Evolutionary conservation across 768 basidiomycete species (phyloP).

Genomic region (Mycena sanguinolenta): DNA sequence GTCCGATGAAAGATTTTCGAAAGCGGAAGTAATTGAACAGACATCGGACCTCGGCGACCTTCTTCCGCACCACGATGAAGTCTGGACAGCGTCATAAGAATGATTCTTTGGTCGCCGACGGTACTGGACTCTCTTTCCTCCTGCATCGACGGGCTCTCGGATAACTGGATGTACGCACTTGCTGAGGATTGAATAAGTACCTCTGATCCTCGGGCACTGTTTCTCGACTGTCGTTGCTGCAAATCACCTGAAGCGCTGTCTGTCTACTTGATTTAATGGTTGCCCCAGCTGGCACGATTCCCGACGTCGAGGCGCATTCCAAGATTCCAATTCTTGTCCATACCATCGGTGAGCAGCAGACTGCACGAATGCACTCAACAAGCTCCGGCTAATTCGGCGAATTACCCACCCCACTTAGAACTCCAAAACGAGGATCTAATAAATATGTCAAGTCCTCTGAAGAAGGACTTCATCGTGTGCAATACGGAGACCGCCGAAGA

Average conservation of each 20-base stretch:
- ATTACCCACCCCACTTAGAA: neutral
- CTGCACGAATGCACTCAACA: too few relatives aligned
- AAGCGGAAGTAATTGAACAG: neutral
- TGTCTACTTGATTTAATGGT: neutral
- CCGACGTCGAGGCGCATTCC: neutral
- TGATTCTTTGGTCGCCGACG: neutral
- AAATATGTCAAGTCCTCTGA: neutral
- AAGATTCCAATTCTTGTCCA: neutral
- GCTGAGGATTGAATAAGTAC: neutral
- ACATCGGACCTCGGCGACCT: neutral
- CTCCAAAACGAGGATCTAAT: slow-evolving; percentile 1
- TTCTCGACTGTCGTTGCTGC: neutral
- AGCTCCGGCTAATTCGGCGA: neutral
- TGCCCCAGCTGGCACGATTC: neutral
- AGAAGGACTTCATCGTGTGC: neutral
- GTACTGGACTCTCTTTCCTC: neutral
- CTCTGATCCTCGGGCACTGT: slow-evolving; percentile 10
- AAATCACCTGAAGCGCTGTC: neutral
- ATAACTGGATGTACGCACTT: neutral
- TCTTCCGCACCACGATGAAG: neutral
- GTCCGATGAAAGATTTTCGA: slow-evolving; percentile 1
- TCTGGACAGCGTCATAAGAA: neutral
- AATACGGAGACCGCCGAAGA: neutral
- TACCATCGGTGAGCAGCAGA: slow-evolving; percentile 8
- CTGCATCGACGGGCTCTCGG: neutral